Evolutionary conservation across 495 filamentous ascomycete species (phyloP).

Genomic region (Pseudoneurospora amorphoporcata): DNA sequence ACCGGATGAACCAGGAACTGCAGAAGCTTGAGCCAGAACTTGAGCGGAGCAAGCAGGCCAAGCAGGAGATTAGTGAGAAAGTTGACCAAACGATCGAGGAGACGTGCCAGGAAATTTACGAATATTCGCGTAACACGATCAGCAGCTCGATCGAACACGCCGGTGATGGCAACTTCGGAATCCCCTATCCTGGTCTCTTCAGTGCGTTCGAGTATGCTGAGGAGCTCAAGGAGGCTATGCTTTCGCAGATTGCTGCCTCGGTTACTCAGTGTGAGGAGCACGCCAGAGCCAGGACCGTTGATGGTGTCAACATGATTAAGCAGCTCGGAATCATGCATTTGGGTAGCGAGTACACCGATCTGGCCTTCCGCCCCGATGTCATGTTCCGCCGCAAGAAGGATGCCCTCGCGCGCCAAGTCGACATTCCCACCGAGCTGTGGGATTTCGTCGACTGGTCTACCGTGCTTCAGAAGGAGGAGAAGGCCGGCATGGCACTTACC

Average conservation of each 20-base stretch:
- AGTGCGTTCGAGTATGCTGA: conserved; percentile 86
- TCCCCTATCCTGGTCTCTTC: conserved; percentile 79
- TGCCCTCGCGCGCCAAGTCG: conserved; percentile 68
- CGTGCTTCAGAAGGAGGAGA: conserved; percentile 85
- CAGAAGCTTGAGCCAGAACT: conserved; percentile 74
- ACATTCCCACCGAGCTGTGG: conserved; percentile 76
- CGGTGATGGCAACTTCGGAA: conserved; percentile 66
- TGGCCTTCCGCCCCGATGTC: conserved; percentile 76
- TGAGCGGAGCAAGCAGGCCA: conserved; percentile 73
- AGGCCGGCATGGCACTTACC: conserved; percentile 87
- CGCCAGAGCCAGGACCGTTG: conserved; percentile 64
- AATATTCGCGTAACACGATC: conserved; percentile 64
- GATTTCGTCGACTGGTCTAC: conserved; percentile 86
- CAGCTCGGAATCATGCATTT: conserved; percentile 80
- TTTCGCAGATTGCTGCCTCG: conserved; percentile 69
- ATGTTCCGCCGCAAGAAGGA: conserved; percentile 86
- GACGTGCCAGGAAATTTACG: conserved; percentile 74
- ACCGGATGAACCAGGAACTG: conserved; percentile 71
- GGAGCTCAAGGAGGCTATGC: conserved; percentile 82
- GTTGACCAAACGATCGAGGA: conserved; percentile 75
- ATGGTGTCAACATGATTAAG: conserved; percentile 80
- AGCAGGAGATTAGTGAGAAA: conserved; percentile 68
- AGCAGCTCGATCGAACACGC: conserved; percentile 59
- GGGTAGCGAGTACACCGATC: conserved; percentile 70
- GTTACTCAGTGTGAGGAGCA: conserved; percentile 75